Base-by-base conservation (phyloP, 106 monocot species). In the Cymbidium sinense region DNA sequence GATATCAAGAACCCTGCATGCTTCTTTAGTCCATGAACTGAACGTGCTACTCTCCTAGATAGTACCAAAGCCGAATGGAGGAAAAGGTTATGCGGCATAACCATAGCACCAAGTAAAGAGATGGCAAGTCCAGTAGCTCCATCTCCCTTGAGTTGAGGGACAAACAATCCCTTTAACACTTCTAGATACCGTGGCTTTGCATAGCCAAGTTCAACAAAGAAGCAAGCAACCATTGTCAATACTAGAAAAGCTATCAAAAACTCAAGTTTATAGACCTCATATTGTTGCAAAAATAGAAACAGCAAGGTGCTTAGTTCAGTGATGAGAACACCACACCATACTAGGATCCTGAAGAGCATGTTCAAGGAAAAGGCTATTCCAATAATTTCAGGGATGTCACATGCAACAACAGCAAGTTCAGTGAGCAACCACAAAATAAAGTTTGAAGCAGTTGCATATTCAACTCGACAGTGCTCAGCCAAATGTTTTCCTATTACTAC, bases 221-320 rank as follows among this genome's bases (percentile, higher is more conserved):
- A 96, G 69, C 93, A 96, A 50, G 39, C 70, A 33, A 91, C 93
- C 88, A 96, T 96, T 15, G 85, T 80, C 11, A 86, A 77, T 41
- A 96, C 91, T 76, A 96, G 85, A 76, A 89, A 87, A 43, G 91
- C 91, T 80, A 96, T 93, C 17, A 96, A 64, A 72, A 91, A 83
- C 72, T 96, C 96, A 44, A 96, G 93, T 77, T 96, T 96, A 30
- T 83, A 75, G 91, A 96, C 96, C 89, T 93, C 96, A 85, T 96
- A 96, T 80, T 96, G 96, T 77, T 96, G 96, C 82, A 96, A 70
- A 41, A 88, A 76, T 25, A 96, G 79, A 77, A 96, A 89, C 76
- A 93, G 13, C 80, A 96, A 77, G 37, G 96, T 96, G 78, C 96
- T 96, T 34, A 93, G 82, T 55, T 93, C 96, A 11, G 93, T 84